phyloP scores from a whole-genome alignment of 768 basidiomycete genomes.

The Xerocomellus amylosporus region DNA sequence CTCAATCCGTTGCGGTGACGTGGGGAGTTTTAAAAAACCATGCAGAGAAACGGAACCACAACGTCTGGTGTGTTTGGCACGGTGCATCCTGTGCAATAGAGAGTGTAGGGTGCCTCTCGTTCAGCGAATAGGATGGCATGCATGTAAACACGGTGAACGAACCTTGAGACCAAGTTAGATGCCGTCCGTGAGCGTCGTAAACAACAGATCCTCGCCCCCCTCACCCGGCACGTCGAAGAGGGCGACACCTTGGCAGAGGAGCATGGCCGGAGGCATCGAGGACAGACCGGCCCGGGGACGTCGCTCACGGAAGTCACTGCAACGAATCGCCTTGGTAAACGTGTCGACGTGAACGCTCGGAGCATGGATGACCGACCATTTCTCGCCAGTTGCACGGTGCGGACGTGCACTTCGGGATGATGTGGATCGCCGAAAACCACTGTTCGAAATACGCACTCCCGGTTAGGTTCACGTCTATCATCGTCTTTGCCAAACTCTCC shows the following conservation, averaged over 20 bases:
- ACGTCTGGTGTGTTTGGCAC: too few species aligned
- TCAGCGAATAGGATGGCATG: neutral
- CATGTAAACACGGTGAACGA: constrained; percentile 4
- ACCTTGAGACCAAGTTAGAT: constrained; percentile 50
- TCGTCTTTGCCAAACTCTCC: constrained; percentile 47
- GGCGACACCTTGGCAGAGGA: constrained; percentile 58
- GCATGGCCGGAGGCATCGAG: constrained; percentile 50
- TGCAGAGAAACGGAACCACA: too few species aligned
- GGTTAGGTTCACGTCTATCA: constrained; percentile 73
- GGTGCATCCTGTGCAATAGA: too few species aligned
- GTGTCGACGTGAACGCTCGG: too few species aligned
- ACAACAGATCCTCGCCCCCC: constrained; percentile 60
- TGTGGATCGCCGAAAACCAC: constrained; percentile 40
- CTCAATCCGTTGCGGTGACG: too few species aligned
- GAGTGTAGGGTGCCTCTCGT: neutral
- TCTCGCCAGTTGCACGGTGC: constrained; percentile 61
- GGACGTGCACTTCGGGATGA: constrained; percentile 67
- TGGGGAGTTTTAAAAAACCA: too few species aligned
- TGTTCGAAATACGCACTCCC: constrained; percentile 54
- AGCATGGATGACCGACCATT: constrained; percentile 39
- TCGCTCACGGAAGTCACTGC: constrained; percentile 47
- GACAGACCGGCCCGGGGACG: constrained; percentile 43
- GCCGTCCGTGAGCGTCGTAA: constrained; percentile 45
- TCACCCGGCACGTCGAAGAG: constrained; percentile 46
- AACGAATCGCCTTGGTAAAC: neutral